Conservation (phyloP, 257 asterid genomes). For the Paulownia fortunei region DNA sequence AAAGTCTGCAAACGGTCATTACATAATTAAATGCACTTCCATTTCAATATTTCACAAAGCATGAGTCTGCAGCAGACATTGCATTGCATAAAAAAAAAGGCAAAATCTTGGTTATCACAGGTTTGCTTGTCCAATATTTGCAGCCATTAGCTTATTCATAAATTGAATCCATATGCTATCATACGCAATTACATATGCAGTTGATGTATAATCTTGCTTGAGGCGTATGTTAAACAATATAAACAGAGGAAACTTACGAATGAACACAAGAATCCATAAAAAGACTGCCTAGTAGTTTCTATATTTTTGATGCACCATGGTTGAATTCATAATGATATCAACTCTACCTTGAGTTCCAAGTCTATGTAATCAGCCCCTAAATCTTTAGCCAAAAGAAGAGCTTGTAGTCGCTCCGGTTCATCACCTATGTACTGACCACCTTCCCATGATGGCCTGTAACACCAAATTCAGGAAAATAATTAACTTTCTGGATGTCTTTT, state of each 20-base stretch:
- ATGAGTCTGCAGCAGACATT: background rate
- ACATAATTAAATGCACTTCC: background rate
- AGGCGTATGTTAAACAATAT: background rate
- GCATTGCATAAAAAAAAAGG: too few relatives aligned
- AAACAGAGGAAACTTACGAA: background rate
- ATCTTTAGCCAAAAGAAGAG: slow-evolving; percentile 57
- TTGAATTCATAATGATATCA: background rate
- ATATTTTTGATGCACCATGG: background rate
- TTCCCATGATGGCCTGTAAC: slow-evolving; percentile 50
- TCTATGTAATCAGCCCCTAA: slow-evolving; percentile 71
- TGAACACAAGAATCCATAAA: background rate
- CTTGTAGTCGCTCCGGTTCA: slow-evolving; percentile 39
- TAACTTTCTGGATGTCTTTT: background rate
- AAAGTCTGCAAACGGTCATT: background rate
- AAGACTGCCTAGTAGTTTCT: background rate
- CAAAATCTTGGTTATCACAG: too few relatives aligned
- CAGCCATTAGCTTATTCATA: too few relatives aligned
- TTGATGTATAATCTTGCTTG: background rate
- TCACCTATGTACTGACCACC: slow-evolving; percentile 38
- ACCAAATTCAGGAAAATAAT: background rate
- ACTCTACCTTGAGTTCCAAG: slow-evolving; percentile 57
- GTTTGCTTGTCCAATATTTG: too few relatives aligned
- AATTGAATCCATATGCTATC: background rate
- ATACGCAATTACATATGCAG: background rate
- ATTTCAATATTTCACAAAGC: background rate